Evolutionary conservation across 129 eudicot species (phyloP).

Genomic region (Pseudognaphalium luteoalbum): DNA sequence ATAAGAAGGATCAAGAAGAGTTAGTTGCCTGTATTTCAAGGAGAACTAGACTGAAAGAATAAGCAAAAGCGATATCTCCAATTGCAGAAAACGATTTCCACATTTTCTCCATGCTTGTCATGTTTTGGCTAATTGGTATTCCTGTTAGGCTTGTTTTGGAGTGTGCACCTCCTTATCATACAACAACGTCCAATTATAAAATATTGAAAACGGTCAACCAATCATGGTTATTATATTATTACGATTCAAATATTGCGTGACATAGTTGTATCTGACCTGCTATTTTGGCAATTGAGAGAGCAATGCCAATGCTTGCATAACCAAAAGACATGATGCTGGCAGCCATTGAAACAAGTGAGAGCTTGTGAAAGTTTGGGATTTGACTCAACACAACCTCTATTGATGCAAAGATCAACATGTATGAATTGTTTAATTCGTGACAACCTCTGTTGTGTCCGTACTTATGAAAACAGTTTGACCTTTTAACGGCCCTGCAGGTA

Average conservation of each 20-base stretch:
- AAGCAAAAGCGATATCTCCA: conserved; percentile 83
- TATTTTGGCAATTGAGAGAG: conserved; percentile 69
- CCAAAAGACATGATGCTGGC: conserved; percentile 85
- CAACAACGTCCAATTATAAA: not conserved
- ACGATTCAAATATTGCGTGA: not conserved
- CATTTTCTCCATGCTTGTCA: conserved; percentile 55
- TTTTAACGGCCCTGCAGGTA: conserved; percentile 56
- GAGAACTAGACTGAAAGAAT: conserved; percentile 67
- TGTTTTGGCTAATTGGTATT: conserved; percentile 48
- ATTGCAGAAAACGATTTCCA: conserved; percentile 77
- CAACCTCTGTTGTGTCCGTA: conserved; percentile 47
- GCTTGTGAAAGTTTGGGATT: conserved; percentile 75
- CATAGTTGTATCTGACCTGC: conserved; percentile 23
- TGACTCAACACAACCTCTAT: conserved; percentile 65
- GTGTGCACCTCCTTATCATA: conserved; percentile 37
- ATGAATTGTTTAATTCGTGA: conserved; percentile 41
- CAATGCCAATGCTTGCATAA: conserved; percentile 71
- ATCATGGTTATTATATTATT: not conserved
- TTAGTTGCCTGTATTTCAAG: conserved; percentile 74
- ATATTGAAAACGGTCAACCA: not conserved
- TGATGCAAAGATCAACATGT: conserved; percentile 46
- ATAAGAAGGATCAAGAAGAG: not conserved
- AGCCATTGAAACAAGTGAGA: conserved; percentile 66
- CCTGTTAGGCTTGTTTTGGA: conserved; percentile 56
- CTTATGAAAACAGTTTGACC: conserved; percentile 71